Base-by-base conservation (phyloP, 768 basidiomycete genomes). In the Sporobolomyces phaffii region DNA sequence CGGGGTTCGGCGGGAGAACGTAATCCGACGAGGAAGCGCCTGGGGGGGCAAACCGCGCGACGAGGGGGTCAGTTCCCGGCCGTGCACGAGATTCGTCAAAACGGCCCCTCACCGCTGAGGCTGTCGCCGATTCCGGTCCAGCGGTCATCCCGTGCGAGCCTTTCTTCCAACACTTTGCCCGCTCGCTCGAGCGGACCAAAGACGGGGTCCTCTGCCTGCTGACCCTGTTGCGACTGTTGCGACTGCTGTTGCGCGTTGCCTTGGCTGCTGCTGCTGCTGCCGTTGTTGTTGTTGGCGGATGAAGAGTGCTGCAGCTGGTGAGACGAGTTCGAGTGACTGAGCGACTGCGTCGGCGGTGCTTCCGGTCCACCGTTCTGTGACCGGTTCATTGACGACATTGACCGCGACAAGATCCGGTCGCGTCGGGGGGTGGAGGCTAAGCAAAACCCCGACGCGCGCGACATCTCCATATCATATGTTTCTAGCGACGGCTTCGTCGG, bases 1-100 rank as follows among this genome's bases (percentile, higher is more conserved):
- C 70, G 8, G 72, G 58, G 31, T 60, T 72, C 5, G 65, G 72
- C 2, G 72, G 68, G 0, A 69, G 47, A n/a, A 69, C 66, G 40
- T 75, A 75, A 56, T 75, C 72, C 49, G 56, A 45, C 0, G 74
- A 75, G 17, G 68, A 58, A n/a, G 64, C 66, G n/a, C 60, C 73
- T 71, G 60, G 15, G 20, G 31, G 14, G 13, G 26, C 20, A 57
- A n/a, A n/a, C n/a, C n/a, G n/a, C n/a, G n/a, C n/a, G n/a, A 24
- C 51, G n/a, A 20, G 51, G 29, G 29, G 51, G n/a, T n/a, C n/a
- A n/a, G n/a, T n/a, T n/a, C n/a, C n/a, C n/a, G n/a, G n/a, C n/a
- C n/a, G n/a, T n/a, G n/a, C n/a, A n/a, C n/a, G n/a, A n/a, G n/a
- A n/a, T n/a, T n/a, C n/a, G n/a, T n/a, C n/a, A 1, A 31, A 20